phyloP scores from a whole-genome alignment of 129 eudicot species.

The Pseudognaphalium luteoalbum region DNA sequence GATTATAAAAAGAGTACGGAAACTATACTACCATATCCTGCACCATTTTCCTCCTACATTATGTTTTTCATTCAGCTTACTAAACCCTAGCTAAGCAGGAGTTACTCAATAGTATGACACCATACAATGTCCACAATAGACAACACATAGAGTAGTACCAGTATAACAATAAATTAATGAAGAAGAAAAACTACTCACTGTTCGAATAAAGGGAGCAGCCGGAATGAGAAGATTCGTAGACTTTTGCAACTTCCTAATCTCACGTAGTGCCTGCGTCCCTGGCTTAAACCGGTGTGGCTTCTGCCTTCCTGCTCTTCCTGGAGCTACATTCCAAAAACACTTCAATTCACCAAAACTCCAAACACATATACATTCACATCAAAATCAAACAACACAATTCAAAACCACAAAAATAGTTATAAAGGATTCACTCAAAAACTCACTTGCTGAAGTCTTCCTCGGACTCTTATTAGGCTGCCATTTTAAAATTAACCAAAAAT shows the following conservation, averaged over 20 bases:
- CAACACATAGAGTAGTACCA: background rate
- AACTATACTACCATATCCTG: background rate
- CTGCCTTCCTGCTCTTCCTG: background rate
- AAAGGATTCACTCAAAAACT: background rate
- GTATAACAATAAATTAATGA: too few species aligned
- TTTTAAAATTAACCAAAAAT: too few species aligned
- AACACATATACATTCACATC: background rate
- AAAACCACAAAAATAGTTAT: background rate
- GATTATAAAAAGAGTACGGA: too few species aligned
- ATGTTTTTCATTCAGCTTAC: background rate
- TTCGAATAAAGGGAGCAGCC: constrained; percentile 57
- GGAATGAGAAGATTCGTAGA: constrained; percentile 51
- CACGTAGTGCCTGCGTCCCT: constrained; percentile 64
- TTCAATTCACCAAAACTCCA: background rate
- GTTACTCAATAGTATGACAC: too few species aligned
- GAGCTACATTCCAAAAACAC: background rate
- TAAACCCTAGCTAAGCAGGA: too few species aligned
- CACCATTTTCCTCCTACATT: background rate
- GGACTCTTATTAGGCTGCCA: background rate
- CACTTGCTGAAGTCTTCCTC: background rate
- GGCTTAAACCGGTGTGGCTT: constrained; percentile 48
- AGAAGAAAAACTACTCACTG: constrained; percentile 23
- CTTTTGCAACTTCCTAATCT: constrained; percentile 59
- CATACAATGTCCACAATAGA: too few species aligned
- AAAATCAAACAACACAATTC: background rate